phyloP scores from a whole-genome alignment of 805 yeast species.

The Myxozyma monticola region DNA sequence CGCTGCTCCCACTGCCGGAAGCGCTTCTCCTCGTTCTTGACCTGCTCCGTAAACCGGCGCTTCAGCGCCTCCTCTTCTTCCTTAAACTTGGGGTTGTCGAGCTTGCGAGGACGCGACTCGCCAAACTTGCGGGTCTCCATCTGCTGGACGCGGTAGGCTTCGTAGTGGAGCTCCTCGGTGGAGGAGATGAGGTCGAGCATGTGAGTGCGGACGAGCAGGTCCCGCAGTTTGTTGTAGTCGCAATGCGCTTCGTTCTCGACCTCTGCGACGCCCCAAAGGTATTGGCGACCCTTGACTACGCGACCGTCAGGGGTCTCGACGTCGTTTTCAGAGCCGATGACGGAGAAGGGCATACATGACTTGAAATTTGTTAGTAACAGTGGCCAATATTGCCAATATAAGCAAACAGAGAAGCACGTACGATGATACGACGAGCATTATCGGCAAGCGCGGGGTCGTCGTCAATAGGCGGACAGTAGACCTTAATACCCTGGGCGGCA shows the following conservation, averaged over 20 bases:
- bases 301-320: slow-evolving; percentile 71
- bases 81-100: slow-evolving; percentile 85
- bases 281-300: slow-evolving; percentile 82
- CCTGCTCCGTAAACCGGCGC: slow-evolving; percentile 94
- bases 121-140: slow-evolving; percentile 52
- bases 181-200: slow-evolving; percentile 76
- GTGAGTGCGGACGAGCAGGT: slow-evolving; percentile 64
- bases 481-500: slow-evolving; percentile 54
- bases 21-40: slow-evolving; percentile 93
- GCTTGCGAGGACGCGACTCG: slow-evolving; percentile 40
- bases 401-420: too few relatives aligned
- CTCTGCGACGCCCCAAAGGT: slow-evolving; percentile 97
- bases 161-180: slow-evolving; percentile 72
- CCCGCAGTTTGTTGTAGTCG: slow-evolving; percentile 67
- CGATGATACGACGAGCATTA: slow-evolving; percentile 30
- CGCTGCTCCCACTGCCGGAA: slow-evolving; percentile 99
- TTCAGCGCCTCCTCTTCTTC: slow-evolving; percentile 95
- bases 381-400: background rate
- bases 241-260: slow-evolving; percentile 82
- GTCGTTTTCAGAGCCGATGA: slow-evolving; percentile 85
- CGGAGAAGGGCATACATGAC: slow-evolving; percentile 78
- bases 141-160: slow-evolving; percentile 61
- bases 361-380: slow-evolving; percentile 27
- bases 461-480: slow-evolving; percentile 53
- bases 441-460: slow-evolving; percentile 39